phyloP scores from a whole-genome alignment of 1,284 basidiomycete genomes.

The Irpex sp. region DNA sequence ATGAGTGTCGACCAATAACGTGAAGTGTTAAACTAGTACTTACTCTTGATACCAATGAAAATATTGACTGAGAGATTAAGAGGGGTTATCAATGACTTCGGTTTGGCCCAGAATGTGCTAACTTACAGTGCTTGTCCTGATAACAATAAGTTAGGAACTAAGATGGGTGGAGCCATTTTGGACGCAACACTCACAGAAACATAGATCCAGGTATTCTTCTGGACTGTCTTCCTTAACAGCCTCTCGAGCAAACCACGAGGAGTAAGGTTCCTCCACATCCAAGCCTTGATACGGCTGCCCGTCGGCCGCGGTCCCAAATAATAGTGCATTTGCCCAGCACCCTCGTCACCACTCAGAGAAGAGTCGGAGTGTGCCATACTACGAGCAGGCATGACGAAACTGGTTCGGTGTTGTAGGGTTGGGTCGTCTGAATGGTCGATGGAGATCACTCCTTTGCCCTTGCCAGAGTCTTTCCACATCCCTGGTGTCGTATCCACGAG shows the following conservation, averaged over 20 bases:
- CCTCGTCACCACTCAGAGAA: slow-evolving; percentile 7
- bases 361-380: slow-evolving; percentile 3
- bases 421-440: slow-evolving; percentile 29
- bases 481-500: slow-evolving; percentile 61
- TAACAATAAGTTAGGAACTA: background rate
- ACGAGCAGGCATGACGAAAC: slow-evolving; percentile 17
- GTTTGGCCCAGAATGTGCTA: background rate
- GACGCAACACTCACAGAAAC: slow-evolving; percentile 42
- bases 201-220: slow-evolving; percentile 69
- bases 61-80: slow-evolving; percentile 46
- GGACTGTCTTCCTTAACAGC: slow-evolving; percentile 58
- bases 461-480: slow-evolving; percentile 61
- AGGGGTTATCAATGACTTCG: too few species aligned
- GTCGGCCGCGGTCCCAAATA: slow-evolving; percentile 38
- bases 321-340: slow-evolving; percentile 43
- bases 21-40: background rate
- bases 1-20: background rate
- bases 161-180: background rate
- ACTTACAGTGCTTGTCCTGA: slow-evolving; percentile 48
- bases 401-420: slow-evolving; percentile 20
- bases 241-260: slow-evolving; percentile 51
- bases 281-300: slow-evolving; percentile 36
- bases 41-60: slow-evolving; percentile 69
- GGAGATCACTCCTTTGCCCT: slow-evolving; percentile 55
- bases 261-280: slow-evolving; percentile 46